Evolutionary conservation across 768 basidiomycete species (phyloP), one percentile per base, ranked within the genome.

Genomic region (Naematelia encephala): DNA sequence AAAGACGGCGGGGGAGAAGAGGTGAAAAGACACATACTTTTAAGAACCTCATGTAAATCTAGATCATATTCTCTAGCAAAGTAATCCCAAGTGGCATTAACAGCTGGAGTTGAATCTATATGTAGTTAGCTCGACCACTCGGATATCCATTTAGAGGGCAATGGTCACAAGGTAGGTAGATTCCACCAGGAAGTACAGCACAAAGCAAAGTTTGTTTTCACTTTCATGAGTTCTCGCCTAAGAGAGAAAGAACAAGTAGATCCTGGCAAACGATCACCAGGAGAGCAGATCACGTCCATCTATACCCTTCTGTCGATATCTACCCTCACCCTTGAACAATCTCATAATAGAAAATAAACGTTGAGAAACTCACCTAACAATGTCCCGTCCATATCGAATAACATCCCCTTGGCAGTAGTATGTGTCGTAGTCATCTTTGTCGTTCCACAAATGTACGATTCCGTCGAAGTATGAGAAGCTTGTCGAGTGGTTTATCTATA

Each of bases 101-200:
- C 87, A 3, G 89, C 90, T 0, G 88, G 88, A 3, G 89, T 91
- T 1, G 89, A 90, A 77, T 91, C 89, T 69, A 87, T 83, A 5
- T 87, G n/a, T 81, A 4, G 87, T 57, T 27, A 62, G 57, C 27
- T 44, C 25, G 22, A 22, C 4, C 19, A 3, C 13, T 45, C 21
- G 1, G n/a, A 13, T 16, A 25, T 39, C 34, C 34, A 39, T 16
- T 8, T 8, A 39, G 8, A 39, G 34, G 34, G 34, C 8, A 16
- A 39, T n/a, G n/a, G n/a, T n/a, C n/a, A n/a, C n/a, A n/a, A n/a
- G n/a, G n/a, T n/a, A n/a, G n/a, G n/a, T n/a, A n/a, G n/a, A n/a
- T n/a, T n/a, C n/a, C n/a, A n/a, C n/a, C n/a, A n/a, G n/a, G n/a
- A n/a, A n/a, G n/a, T n/a, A n/a, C n/a, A n/a, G n/a, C n/a, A n/a